Evolutionary conservation across 1,284 basidiomycete species (phyloP).

Genomic region (Apiotrichum gracile): DNA sequence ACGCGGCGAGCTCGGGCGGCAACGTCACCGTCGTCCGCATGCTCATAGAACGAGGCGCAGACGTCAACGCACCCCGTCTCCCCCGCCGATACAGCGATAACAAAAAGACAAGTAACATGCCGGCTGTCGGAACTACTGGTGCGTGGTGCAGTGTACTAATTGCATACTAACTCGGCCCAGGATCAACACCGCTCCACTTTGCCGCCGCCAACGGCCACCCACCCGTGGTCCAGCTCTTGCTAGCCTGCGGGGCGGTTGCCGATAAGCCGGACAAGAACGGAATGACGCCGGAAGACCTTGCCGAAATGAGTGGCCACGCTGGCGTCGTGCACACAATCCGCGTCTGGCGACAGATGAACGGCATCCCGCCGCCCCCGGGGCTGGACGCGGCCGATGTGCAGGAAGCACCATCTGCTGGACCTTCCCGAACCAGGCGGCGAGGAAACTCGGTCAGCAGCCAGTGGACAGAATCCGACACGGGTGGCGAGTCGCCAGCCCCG

Average conservation of each 20-base stretch:
- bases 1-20: slow-evolving; percentile 82
- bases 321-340: slow-evolving; percentile 46
- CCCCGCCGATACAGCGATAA: slow-evolving; percentile 64
- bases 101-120: slow-evolving; percentile 49
- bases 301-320: slow-evolving; percentile 47
- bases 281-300: slow-evolving; percentile 59
- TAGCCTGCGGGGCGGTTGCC: slow-evolving; percentile 71
- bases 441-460: slow-evolving; percentile 7
- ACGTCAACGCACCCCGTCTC: slow-evolving; percentile 72
- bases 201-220: slow-evolving; percentile 86
- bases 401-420: background rate
- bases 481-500: background rate
- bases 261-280: slow-evolving; percentile 79
- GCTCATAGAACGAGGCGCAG: slow-evolving; percentile 81
- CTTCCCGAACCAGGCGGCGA: background rate
- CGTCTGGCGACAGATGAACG: slow-evolving; percentile 36
- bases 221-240: slow-evolving; percentile 64
- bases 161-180: slow-evolving; percentile 39
- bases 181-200: slow-evolving; percentile 89
- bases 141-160: slow-evolving; percentile 12
- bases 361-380: background rate
- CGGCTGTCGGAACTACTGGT: slow-evolving; percentile 61
- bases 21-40: slow-evolving; percentile 75
- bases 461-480: background rate
- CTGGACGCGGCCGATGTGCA: no score